These are phyloP conservation scores for Bassia scoparia DNA, from an alignment of 148 eudicot genomes.

Conservation along the genomic window DNA sequence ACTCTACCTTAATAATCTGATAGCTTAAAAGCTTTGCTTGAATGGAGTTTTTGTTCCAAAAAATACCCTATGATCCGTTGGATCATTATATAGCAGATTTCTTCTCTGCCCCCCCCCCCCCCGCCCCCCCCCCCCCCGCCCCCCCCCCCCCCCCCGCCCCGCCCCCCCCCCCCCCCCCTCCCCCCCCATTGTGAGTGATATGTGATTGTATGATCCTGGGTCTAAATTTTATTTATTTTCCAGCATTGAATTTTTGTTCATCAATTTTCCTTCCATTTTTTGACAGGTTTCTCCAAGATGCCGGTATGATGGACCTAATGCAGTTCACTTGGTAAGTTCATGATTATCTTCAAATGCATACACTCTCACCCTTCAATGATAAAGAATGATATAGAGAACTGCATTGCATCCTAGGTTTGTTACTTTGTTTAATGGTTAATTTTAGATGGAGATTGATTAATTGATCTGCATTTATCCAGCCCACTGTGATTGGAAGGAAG, in stretches of 20 bases:
- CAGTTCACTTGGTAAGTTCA: constrained; percentile 78
- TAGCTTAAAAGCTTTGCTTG: not conserved
- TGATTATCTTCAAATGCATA: not conserved
- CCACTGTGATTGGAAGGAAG: not conserved
- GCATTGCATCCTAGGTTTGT: too few relatives aligned
- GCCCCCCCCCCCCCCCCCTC: not conserved
- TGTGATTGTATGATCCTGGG: not conserved
- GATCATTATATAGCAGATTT: not conserved
- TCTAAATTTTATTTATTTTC: not conserved
- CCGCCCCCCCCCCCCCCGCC: too few relatives aligned
- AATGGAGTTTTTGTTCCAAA: not conserved
- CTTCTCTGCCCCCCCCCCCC: not conserved
- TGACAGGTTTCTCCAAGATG: constrained; percentile 84
- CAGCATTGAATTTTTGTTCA: not conserved
- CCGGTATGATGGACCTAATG: constrained; percentile 86
- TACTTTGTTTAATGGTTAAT: too few relatives aligned
- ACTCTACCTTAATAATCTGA: not conserved
- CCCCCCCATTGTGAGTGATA: not conserved
- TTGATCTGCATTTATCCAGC: not conserved
- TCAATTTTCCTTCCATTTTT: too few relatives aligned
- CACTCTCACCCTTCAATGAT: not conserved
- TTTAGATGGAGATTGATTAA: too few relatives aligned
- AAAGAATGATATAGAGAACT: too few relatives aligned
- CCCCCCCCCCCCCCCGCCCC: too few relatives aligned
- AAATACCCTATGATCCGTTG: not conserved